Evolutionary conservation across 331 rosid genomes (phyloP), one percentile per base, ranked within the genome.

Genomic region (Malus hybrid): DNA sequence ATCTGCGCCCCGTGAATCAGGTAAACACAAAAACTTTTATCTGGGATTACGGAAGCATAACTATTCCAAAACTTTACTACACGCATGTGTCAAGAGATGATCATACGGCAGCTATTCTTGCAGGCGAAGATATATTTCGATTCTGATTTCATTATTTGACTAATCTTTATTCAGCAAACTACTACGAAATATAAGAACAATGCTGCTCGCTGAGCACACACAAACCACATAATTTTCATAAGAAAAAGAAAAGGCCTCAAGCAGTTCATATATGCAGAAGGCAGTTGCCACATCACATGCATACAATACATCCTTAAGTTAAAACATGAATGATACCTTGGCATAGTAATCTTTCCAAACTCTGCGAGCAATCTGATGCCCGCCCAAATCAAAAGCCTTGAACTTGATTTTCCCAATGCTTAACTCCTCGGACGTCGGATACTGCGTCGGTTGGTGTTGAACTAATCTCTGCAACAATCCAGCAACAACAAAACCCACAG

Each of bases 311-410:
- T 19, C 73, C 20, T n/a, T 5, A 18, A 8, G 20, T 7, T 26
- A 68, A n/a, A 33, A 7, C 18, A 9, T 36, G 12, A 81, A 74
- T 30, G 57, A 48, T 75, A 88, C 96, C 97, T 91, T 88, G 26
- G 96, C 89, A 85, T 91, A 89, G 83, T 89, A 91, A 76, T 91
- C 97, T 84, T 89, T 91, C 96, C 96, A 91, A 32, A 91, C 97
- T 79, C 96, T 87, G 20, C 96, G 87, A 74, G 96, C 97, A 75
- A 91, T 88, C 80, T 88, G 97, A 82, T 91, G 97, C 60, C 97
- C 97, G 15, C 97, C 96, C 33, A 91, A 84, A 83, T 91, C 95
- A 88, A 91, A 91, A 63, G 97, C 97, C 79, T 91, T 91, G 73
- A 91, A 91, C 90, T 85, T 85, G 66, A 85, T 85, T 71, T 85